Evolutionary conservation across 139 green algal species (phyloP).

Genomic region (Spirogloea muscicola): DNA sequence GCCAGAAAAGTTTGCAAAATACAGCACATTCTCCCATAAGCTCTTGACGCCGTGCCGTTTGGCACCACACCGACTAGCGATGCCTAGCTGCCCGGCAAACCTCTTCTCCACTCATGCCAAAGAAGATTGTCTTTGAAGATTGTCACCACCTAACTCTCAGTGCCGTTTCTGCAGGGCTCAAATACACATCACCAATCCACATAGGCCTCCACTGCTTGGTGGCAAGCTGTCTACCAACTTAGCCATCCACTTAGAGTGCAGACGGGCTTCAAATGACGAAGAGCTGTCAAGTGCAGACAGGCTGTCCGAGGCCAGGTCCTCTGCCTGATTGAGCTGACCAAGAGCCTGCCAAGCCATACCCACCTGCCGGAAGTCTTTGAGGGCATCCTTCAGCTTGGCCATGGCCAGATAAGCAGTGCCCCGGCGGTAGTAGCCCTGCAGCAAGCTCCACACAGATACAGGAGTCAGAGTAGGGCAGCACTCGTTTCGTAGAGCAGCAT

Average conservation of each 20-base stretch:
- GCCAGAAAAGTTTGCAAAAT: too few species aligned
- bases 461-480: not conserved
- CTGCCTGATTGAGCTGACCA: not conserved
- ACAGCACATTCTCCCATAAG: too few species aligned
- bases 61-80: too few species aligned
- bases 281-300: not conserved
- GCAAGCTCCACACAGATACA: not conserved
- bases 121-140: too few species aligned
- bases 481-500: not conserved
- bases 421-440: slow-evolving; percentile 91
- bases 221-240: not conserved
- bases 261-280: not conserved
- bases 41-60: too few species aligned
- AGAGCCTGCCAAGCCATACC: not conserved
- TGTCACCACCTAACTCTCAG: too few species aligned
- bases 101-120: too few species aligned
- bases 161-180: not conserved
- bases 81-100: too few species aligned
- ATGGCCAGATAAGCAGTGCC: slow-evolving; percentile 83
- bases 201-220: not conserved
- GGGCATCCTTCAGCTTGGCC: slow-evolving; percentile 79
- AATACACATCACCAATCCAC: not conserved
- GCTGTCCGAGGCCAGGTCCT: not conserved
- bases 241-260: not conserved
- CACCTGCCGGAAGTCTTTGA: slow-evolving; percentile 82